Percentiles rank a stretch among this genome's conserved stretches.
Conservation (phyloP, 208 protist genomes). For the Trichomonas tenax region DNA sequence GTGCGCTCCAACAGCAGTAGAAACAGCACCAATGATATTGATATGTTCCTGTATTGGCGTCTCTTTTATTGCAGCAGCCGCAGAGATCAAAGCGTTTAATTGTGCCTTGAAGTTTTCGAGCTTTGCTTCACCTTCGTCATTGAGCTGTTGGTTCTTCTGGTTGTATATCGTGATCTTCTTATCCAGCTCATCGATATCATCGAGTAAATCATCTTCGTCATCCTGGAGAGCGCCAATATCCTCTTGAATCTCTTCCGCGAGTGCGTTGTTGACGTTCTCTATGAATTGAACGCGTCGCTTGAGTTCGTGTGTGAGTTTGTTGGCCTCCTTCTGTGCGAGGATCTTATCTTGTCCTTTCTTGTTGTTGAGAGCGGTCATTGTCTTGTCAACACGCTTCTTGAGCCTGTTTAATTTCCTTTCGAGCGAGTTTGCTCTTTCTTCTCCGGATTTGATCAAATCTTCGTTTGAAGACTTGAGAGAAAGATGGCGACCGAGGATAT, state of each 20-base stretch:
- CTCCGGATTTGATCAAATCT: not conserved
- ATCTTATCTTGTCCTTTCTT: not conserved
- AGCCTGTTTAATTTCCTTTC: not conserved
- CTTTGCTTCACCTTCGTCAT: not conserved
- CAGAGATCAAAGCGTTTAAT: not conserved
- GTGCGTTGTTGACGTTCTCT: not conserved
- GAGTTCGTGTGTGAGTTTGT: not conserved
- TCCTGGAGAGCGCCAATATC: not conserved
- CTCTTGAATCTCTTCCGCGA: not conserved
- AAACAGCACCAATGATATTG: not conserved
- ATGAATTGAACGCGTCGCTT: not conserved
- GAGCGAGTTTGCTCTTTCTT: not conserved
- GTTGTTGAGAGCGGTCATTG: not conserved
- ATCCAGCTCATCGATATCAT: not conserved
- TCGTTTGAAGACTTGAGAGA: not conserved
- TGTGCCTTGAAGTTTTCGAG: not conserved
- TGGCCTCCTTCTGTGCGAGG: not conserved
- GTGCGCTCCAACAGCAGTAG: not conserved
- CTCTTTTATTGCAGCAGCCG: not conserved
- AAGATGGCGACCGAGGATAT: not conserved
- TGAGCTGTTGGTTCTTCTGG: not conserved
- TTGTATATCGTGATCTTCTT: not conserved
- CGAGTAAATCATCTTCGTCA: not conserved
- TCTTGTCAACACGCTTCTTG: not conserved
- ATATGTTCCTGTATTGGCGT: not conserved